phyloP scores from a whole-genome alignment of 495 filamentous ascomycete species.

The Penicillium simplicissimum region DNA sequence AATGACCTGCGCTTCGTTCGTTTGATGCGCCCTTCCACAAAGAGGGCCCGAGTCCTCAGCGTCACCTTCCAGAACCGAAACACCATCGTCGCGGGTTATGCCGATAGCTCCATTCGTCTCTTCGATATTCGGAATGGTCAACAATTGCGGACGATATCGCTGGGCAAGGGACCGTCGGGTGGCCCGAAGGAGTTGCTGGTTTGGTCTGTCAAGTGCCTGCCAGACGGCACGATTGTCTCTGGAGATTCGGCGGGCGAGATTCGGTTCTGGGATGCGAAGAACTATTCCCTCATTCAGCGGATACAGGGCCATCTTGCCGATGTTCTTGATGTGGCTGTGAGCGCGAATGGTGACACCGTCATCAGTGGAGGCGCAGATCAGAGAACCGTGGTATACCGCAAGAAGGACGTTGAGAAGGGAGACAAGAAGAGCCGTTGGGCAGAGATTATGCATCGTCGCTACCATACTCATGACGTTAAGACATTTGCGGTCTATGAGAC shows the following conservation, averaged over 20 bases:
- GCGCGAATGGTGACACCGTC: conserved; percentile 78
- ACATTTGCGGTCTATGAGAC: conserved; percentile 89
- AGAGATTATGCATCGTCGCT: conserved; percentile 76
- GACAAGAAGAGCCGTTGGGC: conserved; percentile 70
- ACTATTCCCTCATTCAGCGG: conserved; percentile 80
- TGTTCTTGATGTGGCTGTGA: conserved; percentile 78
- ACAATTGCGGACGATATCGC: conserved; percentile 74
- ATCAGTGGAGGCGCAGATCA: conserved; percentile 90
- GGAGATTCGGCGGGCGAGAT: conserved; percentile 93
- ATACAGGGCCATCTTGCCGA: conserved; percentile 87
- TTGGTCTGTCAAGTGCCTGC: conserved; percentile 87
- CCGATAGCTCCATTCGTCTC: conserved; percentile 86
- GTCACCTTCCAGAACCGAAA: conserved; percentile 83
- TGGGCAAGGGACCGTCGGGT: conserved; percentile 72
- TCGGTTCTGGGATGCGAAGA: conserved; percentile 90
- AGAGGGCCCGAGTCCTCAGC: conserved; percentile 83
- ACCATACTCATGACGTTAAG: conserved; percentile 93
- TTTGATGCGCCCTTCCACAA: conserved; percentile 70
- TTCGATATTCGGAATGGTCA: conserved; percentile 82
- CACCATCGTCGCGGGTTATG: conserved; percentile 83
- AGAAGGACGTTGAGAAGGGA: conserved; percentile 52
- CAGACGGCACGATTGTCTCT: conserved; percentile 86
- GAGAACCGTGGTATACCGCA: conserved; percentile 75
- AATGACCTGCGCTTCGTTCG: conserved; percentile 71
- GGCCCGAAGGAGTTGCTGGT: conserved; percentile 84